Evolutionary conservation across 331 rosid genomes (phyloP), one percentile per base, ranked within the genome.

Genomic region (Stylosanthes scabra): DNA sequence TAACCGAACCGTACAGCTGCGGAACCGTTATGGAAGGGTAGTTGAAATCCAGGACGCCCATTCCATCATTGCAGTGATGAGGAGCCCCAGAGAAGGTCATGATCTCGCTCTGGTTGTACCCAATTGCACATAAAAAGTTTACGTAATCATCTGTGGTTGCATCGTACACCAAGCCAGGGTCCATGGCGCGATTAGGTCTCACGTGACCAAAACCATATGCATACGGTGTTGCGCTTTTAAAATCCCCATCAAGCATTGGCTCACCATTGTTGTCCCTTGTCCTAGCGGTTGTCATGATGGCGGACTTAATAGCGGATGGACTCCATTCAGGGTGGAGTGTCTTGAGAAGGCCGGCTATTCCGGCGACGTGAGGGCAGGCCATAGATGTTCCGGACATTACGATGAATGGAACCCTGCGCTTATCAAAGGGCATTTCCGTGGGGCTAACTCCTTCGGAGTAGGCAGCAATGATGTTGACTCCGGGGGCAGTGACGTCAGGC

Each of bases 401-500:
- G 57, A 70, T 60, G 63, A 68, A 92, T 42, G 87, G 81, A 72
- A 65, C 50, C 60, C 78, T 71, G 28, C 90, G 89, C 6, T 64
- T 63, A 74, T 91, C 95, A 29, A 27, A 47, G 0, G 8, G 5
- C 71, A 27, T 3, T 0, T n/a, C 74, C 25, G 87, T 77, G 1
- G 89, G 89, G 74, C 87, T 75, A 20, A 13, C 47, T 5, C 59
- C 88, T 76, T 29, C 70, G 2, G 87, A 70, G 79, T 15, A 92
- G 6, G 92, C 88, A 45, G 96, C 92, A 39, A 92, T 83, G 41
- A 92, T 81, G 47, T 85, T 79, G 63, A 92, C 97, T 16, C 97
- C 97, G 0, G 96, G 96, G 11, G 92, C 93, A 0, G 96, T 92
- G 16, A 92, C 11, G 75, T 92, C 97, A 14, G 97, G 97, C 96